Base-by-base conservation (phyloP, 192 early-diverging fungal species). In the Chytriomyces sp. region DNA sequence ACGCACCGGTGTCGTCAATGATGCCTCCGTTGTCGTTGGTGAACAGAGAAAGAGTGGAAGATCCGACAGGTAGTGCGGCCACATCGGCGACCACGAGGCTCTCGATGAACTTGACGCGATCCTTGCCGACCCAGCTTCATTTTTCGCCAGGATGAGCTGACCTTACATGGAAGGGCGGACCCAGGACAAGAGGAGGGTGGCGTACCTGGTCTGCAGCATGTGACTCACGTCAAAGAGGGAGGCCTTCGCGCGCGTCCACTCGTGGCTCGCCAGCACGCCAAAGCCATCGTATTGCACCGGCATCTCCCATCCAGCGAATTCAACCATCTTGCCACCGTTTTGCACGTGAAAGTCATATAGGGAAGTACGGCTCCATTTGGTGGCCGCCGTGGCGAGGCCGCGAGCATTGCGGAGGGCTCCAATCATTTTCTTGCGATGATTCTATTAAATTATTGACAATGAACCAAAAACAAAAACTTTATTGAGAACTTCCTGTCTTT, bases 141-240 rank as follows among this genome's bases (percentile, higher is more conserved):
- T 49, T 2, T 14, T 2, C 2, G 44, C 44, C 1, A 49, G 44
- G 44, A n/a, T n/a, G n/a, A n/a, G n/a, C n/a, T n/a, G n/a, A n/a
- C 44, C 44, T n/a, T n/a, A 55, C 32, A 3, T 10, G 53, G 2
- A 25, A 41, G 32, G 8, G 26, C 26, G 53, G 54, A 40, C 33
- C 0, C n/a, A 61, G 22, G 12, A 32, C 5, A 52, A 52, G 26
- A 52, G 33, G 59, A 49, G 44, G 22, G 33, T 36, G 25, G 30
- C 57, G 62, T 81, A 93, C 86, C 90, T 85, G 33, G 94, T 93
- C 80, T 98, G 96, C 65, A 98, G 85, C 97, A 99, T 99, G 79
- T 99, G 97, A 30, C 93, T 94, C 38, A 99, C 97, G 81, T 99
- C 97, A 80, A 99, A 99, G 52, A 99, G 83, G 4, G 94, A 95